phyloP scores from a whole-genome alignment of 164 flowering plant genomes.

The Vitis riparia region DNA sequence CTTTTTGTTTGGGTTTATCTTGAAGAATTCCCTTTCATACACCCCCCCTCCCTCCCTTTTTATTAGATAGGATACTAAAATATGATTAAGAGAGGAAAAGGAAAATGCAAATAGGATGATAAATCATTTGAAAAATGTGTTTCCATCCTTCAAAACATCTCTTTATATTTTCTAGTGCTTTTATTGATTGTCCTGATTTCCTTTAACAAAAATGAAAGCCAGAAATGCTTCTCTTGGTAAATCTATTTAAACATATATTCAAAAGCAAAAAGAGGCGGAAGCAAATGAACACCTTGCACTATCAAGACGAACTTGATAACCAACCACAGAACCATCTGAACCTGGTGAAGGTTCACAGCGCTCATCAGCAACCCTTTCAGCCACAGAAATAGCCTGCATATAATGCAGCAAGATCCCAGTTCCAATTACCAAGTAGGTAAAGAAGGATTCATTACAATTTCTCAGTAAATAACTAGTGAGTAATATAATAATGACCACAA shows the following conservation, averaged over 20 bases:
- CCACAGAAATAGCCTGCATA: conserved; percentile 87
- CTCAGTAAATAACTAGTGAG: not conserved
- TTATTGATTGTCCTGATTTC: too few species aligned
- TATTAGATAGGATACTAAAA: too few species aligned
- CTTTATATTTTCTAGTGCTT: too few species aligned
- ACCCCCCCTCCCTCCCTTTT: too few species aligned
- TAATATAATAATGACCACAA: not conserved
- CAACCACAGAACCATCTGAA: conserved; percentile 79
- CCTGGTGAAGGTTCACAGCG: conserved; percentile 88
- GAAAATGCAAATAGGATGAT: too few species aligned
- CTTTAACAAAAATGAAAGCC: not conserved
- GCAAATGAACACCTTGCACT: conserved; percentile 64
- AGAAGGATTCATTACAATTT: not conserved
- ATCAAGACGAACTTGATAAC: conserved; percentile 96
- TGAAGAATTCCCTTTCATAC: too few species aligned
- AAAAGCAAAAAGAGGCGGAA: not conserved
- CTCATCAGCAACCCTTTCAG: conserved; percentile 92
- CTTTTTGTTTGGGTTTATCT: too few species aligned
- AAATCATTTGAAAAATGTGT: too few species aligned
- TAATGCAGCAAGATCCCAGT: conserved; percentile 2
- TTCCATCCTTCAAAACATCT: too few species aligned
- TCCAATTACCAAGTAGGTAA: not conserved
- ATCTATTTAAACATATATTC: not conserved
- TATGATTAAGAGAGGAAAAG: too few species aligned
- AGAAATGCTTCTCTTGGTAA: not conserved